Evolutionary conservation across 495 filamentous ascomycete genomes (phyloP).

Genomic region (Penicillium flavigenum): DNA sequence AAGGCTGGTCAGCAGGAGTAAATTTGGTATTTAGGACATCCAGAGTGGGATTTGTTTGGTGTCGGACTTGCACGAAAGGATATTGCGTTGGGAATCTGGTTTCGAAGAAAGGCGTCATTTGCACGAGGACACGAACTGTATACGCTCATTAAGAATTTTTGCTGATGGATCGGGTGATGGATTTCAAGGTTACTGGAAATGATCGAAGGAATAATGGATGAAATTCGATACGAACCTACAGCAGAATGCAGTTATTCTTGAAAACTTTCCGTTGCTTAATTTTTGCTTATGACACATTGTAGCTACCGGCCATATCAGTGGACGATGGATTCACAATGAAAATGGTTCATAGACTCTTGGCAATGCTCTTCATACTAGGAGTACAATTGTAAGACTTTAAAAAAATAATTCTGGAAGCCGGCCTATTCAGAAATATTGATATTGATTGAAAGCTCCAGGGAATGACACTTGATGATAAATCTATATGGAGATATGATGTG

Average conservation of each 20-base stretch:
- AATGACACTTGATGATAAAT: too few relatives aligned
- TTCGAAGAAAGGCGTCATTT: constrained; percentile 18
- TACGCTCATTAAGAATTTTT: constrained; percentile 28
- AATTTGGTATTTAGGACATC: neutral
- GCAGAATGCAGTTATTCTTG: neutral
- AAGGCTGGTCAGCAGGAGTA: constrained; percentile 19
- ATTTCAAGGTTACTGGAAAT: neutral
- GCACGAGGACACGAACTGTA: constrained; percentile 28
- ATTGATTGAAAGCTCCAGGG: too few relatives aligned
- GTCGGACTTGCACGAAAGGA: neutral
- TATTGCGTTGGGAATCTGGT: neutral
- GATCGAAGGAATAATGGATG: neutral
- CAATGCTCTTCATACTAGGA: too few relatives aligned
- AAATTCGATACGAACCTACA: neutral
- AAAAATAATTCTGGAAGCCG: too few relatives aligned
- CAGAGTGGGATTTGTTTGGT: neutral
- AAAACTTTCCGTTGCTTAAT: neutral
- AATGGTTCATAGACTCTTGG: too few relatives aligned
- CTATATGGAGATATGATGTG: too few relatives aligned
- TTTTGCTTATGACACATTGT: too few relatives aligned
- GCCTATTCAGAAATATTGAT: too few relatives aligned
- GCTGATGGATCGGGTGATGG: constrained; percentile 2
- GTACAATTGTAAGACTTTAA: too few relatives aligned
- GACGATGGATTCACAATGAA: too few relatives aligned
- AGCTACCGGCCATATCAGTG: too few relatives aligned